Evolutionary conservation across 208 protist species (phyloP).

Genomic region (Trypanosoma avium): DNA sequence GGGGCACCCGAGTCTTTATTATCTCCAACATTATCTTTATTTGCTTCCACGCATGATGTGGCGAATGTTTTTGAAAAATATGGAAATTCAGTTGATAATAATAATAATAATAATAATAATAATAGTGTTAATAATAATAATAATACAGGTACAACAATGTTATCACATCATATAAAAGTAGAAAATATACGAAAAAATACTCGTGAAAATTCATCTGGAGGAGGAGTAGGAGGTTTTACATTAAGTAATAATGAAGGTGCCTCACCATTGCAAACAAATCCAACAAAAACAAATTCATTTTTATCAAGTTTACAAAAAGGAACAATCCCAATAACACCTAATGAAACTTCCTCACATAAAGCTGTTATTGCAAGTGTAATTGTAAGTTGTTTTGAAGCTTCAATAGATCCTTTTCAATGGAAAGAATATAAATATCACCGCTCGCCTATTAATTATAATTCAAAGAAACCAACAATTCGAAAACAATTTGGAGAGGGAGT

Average conservation of each 20-base stretch:
- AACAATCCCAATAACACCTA: not conserved
- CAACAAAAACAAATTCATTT: too few relatives aligned
- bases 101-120: too few relatives aligned
- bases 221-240: too few relatives aligned
- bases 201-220: too few relatives aligned
- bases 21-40: not conserved
- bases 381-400: slow-evolving; percentile 70
- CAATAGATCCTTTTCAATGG: slow-evolving; percentile 74
- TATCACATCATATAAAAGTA: too few relatives aligned
- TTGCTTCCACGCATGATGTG: not conserved
- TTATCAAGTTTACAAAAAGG: not conserved
- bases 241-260: too few relatives aligned
- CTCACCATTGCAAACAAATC: too few relatives aligned
- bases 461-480: slow-evolving; percentile 21
- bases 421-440: slow-evolving; percentile 48
- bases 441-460: slow-evolving; percentile 32
- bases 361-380: slow-evolving; percentile 24
- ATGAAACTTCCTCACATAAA: not conserved
- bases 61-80: not conserved
- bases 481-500: slow-evolving; percentile 67
- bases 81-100: too few relatives aligned
- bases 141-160: not conserved
- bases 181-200: too few relatives aligned
- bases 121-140: not conserved
- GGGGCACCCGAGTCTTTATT: not conserved